phyloP scores from a whole-genome alignment of 2,329 filamentous ascomycete species.

The Tolypocladium nubicola region DNA sequence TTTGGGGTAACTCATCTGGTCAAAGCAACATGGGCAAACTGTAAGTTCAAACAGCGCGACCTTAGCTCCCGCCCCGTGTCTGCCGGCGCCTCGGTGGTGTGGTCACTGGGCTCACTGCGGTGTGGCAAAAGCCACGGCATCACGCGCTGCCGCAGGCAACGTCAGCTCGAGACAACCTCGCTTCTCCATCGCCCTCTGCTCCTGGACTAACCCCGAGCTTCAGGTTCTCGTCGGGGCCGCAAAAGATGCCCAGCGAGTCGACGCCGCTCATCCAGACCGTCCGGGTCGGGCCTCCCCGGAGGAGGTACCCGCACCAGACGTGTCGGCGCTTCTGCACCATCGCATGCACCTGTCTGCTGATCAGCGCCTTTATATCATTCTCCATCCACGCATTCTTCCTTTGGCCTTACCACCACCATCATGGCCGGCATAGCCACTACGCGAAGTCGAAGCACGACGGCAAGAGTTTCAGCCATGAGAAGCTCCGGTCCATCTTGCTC shows the following conservation, averaged over 20 bases:
- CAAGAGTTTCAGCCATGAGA: constrained; percentile 27
- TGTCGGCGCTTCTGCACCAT: constrained; percentile 58
- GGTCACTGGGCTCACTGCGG: neutral
- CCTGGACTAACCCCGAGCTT: neutral
- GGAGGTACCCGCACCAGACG: constrained; percentile 47
- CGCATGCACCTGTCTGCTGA: constrained; percentile 41
- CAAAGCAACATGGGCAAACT: constrained; percentile 4
- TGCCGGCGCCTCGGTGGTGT: neutral
- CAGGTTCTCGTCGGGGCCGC: neutral
- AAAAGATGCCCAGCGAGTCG: constrained; percentile 37
- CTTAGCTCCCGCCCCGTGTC: neutral
- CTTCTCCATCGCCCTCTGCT: neutral
- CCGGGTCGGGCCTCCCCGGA: constrained; percentile 38
- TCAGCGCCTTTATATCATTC: constrained; percentile 39
- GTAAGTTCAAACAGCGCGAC: neutral
- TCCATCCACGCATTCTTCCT: constrained; percentile 34
- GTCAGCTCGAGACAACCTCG: neutral
- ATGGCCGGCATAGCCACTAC: constrained; percentile 18
- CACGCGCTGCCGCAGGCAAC: neutral
- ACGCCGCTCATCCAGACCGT: constrained; percentile 60
- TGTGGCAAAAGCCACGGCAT: neutral
- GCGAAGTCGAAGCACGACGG: constrained; percentile 14
- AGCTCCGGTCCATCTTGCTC: constrained; percentile 46
- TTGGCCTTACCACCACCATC: constrained; percentile 23
- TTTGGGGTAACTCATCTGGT: too few species aligned